Percentiles rank a stretch among this genome's conserved stretches.
Conservation (phyloP, 202 grass and related monocot genomes). For the Dendrocalamus latiflorus region DNA sequence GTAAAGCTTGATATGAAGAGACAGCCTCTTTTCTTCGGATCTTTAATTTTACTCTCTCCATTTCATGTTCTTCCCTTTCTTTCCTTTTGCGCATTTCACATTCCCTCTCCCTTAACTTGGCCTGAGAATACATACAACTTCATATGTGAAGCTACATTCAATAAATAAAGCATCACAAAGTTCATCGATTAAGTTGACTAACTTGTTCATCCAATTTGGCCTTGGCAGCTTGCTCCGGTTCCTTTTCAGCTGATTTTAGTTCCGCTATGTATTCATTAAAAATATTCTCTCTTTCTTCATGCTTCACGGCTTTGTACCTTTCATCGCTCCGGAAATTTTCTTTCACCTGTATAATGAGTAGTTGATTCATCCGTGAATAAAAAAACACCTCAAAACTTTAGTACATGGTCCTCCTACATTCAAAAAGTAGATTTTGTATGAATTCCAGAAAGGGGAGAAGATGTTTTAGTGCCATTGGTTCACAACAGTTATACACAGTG, state of each 20-base stretch:
- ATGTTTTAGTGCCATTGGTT: conserved; percentile 11
- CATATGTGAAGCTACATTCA: conserved; percentile 29
- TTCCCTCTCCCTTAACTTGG: conserved; percentile 94
- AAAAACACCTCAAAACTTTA: conserved; percentile 9
- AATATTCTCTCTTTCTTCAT: conserved; percentile 81
- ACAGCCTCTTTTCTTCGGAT: conserved; percentile 80
- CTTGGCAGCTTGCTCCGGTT: conserved; percentile 82
- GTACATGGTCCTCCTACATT: not conserved
- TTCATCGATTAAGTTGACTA: conserved; percentile 24
- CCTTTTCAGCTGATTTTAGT: conserved; percentile 65
- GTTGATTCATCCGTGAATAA: conserved; percentile 2
- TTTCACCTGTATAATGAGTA: conserved; percentile 62
- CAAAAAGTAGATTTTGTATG: not conserved
- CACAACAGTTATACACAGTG: not conserved
- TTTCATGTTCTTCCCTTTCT: conserved; percentile 98
- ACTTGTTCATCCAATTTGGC: conserved; percentile 88
- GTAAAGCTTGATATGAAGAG: conserved; percentile 84
- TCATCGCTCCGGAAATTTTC: conserved; percentile 76
- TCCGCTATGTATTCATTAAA: conserved; percentile 83
- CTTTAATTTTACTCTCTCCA: conserved; percentile 98
- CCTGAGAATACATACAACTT: conserved; percentile 33
- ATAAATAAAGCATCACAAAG: not conserved
- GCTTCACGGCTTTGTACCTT: conserved; percentile 78
- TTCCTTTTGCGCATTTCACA: conserved; percentile 88
- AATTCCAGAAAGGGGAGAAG: not conserved